These are phyloP conservation scores for Cercospora sp. DNA, from an alignment of 2,329 filamentous ascomycete species.

Conservation along the genomic window DNA sequence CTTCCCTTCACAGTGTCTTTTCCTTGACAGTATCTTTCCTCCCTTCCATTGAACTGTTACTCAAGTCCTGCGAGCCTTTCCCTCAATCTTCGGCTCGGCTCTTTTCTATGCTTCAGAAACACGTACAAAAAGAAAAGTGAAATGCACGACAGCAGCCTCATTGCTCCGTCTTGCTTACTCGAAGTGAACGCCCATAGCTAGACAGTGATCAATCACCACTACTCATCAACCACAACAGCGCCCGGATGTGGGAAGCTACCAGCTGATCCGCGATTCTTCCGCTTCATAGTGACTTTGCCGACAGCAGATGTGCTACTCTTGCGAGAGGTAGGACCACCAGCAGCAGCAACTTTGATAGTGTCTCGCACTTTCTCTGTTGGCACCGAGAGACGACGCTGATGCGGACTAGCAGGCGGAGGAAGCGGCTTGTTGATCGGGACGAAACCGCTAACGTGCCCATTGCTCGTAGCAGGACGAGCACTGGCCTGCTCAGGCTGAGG, in stretches of 20 bases:
- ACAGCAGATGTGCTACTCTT: not conserved
- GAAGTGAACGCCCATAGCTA: not conserved
- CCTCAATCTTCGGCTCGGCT: not conserved
- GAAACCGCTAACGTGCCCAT: not conserved
- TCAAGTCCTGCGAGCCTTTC: not conserved
- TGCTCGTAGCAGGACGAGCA: not conserved
- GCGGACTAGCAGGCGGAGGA: not conserved
- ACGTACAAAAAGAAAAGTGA: not conserved
- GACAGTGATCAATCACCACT: not conserved
- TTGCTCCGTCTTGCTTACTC: not conserved
- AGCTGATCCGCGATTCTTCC: slow-evolving; percentile 5
- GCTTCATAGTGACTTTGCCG: not conserved
- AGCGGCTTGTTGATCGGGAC: slow-evolving; percentile 3
- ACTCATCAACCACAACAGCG: slow-evolving; percentile 9
- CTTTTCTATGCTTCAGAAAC: not conserved
- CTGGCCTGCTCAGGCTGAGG: slow-evolving; percentile 8
- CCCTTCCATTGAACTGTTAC: not conserved
- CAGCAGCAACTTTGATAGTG: not conserved
- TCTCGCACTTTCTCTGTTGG: not conserved
- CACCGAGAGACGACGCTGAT: not conserved
- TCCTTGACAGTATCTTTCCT: not conserved
- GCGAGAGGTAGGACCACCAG: not conserved
- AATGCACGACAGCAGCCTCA: not conserved
- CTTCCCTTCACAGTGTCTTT: not conserved
- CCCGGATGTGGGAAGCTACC: slow-evolving; percentile 1